These are phyloP conservation scores for Zymoseptoria passerinii DNA, from an alignment of 2,329 filamentous ascomycete genomes.

Conservation along the genomic window DNA sequence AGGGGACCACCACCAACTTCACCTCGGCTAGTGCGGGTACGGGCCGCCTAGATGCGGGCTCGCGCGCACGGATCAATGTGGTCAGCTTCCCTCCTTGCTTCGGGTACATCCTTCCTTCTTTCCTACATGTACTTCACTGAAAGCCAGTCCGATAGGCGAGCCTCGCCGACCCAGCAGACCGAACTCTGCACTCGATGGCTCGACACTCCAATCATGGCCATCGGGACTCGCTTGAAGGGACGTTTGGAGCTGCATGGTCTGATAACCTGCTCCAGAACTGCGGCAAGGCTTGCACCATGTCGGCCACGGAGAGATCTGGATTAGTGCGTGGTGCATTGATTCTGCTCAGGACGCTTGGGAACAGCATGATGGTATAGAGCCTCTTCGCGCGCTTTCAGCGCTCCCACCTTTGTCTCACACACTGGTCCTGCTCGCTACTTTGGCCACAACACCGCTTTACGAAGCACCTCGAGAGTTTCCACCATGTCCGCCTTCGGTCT, in stretches of 20 bases:
- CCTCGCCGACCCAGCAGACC: neutral
- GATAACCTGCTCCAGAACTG: neutral
- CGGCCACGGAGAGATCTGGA: neutral
- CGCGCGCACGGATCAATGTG: neutral
- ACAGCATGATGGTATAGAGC: neutral
- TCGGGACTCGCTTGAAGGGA: neutral
- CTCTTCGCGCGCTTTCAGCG: neutral
- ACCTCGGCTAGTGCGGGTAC: neutral
- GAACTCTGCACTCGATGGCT: neutral
- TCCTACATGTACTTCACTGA: neutral
- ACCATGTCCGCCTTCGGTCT: neutral
- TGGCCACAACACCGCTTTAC: neutral
- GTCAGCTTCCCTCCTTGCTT: neutral
- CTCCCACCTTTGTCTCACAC: neutral
- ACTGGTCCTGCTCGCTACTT: neutral
- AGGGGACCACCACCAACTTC: neutral
- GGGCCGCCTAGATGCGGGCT: neutral
- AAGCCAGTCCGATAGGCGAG: neutral
- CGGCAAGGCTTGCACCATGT: neutral
- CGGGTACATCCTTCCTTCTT: neutral
- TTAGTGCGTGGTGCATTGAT: neutral
- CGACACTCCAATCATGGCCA: neutral
- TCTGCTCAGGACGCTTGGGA: neutral
- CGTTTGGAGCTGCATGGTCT: neutral
- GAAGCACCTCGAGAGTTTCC: neutral